Percentiles rank a stretch among this genome's conserved stretches.
Evolutionary conservation across 306 rosid species (phyloP).

Genomic region (Fragaria nilgerrensis): DNA sequence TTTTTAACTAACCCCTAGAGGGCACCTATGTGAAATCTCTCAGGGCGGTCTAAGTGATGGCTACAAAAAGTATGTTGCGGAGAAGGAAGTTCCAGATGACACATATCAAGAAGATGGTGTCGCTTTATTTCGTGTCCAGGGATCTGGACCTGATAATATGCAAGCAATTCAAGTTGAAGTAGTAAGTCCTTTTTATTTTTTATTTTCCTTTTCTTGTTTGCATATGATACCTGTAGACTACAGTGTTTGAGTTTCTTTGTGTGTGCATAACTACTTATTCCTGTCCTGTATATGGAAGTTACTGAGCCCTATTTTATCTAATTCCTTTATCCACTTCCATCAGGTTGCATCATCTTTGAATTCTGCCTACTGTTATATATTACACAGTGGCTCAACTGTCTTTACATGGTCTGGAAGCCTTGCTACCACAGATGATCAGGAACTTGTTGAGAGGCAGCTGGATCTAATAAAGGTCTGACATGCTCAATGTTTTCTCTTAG

Average conservation of each 20-base stretch:
- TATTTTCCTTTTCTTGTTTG: not conserved
- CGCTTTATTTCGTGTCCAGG: slow-evolving; percentile 93
- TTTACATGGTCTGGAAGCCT: slow-evolving; percentile 85
- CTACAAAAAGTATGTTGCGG: slow-evolving; percentile 62
- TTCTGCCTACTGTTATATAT: slow-evolving; percentile 81
- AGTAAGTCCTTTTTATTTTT: slow-evolving; percentile 38
- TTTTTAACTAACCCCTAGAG: slow-evolving; percentile 21
- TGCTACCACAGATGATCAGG: slow-evolving; percentile 68
- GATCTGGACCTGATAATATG: slow-evolving; percentile 95
- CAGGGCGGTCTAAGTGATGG: slow-evolving; percentile 97
- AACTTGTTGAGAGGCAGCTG: slow-evolving; percentile 81
- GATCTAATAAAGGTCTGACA: slow-evolving; percentile 83
- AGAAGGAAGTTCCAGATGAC: slow-evolving; percentile 71
- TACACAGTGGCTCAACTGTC: slow-evolving; percentile 63
- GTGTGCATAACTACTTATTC: not conserved
- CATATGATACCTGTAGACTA: not conserved
- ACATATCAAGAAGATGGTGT: slow-evolving; percentile 77
- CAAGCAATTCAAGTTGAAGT: slow-evolving; percentile 96
- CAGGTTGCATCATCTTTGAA: slow-evolving; percentile 94
- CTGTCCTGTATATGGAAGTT: slow-evolving; percentile 20
- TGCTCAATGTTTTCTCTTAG: slow-evolving; percentile 19
- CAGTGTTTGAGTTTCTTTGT: not conserved
- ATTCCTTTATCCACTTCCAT: slow-evolving; percentile 9
- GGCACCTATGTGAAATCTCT: slow-evolving; percentile 29
- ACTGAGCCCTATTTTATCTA: slow-evolving; percentile 12